Evolutionary conservation across 2,329 filamentous ascomycete genomes (phyloP).

Genomic region (Fusarium virguliforme): DNA sequence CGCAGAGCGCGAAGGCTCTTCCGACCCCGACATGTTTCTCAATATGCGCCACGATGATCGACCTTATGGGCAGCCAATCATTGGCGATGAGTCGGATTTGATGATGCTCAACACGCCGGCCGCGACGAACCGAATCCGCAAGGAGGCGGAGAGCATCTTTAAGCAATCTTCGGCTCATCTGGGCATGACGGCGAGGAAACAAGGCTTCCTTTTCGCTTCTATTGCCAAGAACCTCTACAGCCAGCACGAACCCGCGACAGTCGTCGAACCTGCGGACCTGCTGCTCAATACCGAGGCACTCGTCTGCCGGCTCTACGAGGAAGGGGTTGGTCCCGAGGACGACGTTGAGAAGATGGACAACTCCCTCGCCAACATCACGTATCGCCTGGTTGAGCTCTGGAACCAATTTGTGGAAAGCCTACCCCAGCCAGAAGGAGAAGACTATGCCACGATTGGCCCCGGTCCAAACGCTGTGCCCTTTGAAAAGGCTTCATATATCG

Average conservation of each 20-base stretch:
- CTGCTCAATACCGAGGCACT: conserved; percentile 83
- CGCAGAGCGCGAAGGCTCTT: conserved; percentile 57
- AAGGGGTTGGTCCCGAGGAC: conserved; percentile 71
- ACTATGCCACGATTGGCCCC: conserved; percentile 76
- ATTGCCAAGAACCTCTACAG: conserved; percentile 81
- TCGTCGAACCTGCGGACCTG: conserved; percentile 80
- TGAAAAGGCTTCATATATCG: conserved; percentile 84
- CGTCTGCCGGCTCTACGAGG: conserved; percentile 76
- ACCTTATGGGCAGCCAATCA: conserved; percentile 58
- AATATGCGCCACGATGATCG: conserved; percentile 64
- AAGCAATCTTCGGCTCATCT: conserved; percentile 67
- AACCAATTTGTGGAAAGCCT: conserved; percentile 67
- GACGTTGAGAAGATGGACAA: conserved; percentile 71
- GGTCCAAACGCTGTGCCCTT: conserved; percentile 74
- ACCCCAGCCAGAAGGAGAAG: conserved; percentile 67
- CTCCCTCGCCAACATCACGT: conserved; percentile 69
- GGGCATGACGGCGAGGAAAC: conserved; percentile 61
- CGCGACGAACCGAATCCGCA: conserved; percentile 67
- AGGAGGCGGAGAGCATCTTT: conserved; percentile 71
- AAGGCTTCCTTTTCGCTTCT: conserved; percentile 76
- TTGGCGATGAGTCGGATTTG: conserved; percentile 66
- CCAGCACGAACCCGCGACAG: conserved; percentile 68
- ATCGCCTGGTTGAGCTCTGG: conserved; percentile 71
- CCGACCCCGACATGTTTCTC: conserved; percentile 66
- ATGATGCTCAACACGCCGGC: conserved; percentile 71